These are phyloP conservation scores for Aphanocladium album DNA, from an alignment of 2,329 filamentous ascomycete species.

Conservation along the genomic window DNA sequence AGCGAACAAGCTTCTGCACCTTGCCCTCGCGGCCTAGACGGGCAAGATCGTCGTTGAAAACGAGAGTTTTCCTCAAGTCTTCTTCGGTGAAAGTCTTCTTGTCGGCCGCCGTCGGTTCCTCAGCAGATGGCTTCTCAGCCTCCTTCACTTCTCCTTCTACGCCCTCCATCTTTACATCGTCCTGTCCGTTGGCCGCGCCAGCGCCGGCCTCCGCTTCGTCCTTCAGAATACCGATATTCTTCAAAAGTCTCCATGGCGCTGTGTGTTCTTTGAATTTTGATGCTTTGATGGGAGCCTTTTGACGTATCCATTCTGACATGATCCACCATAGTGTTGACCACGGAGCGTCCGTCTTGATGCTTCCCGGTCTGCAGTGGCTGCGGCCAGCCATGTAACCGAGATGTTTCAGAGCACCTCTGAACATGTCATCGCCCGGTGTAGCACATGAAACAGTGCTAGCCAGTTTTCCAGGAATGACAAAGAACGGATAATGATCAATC, in stretches of 20 bases:
- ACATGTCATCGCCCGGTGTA: conserved; percentile 70
- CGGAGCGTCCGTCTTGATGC: conserved; percentile 88
- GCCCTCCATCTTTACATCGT: conserved; percentile 35
- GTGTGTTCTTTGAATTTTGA: conserved; percentile 64
- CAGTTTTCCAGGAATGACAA: conserved; percentile 70
- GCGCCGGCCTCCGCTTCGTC: conserved; percentile 25
- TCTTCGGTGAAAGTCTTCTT: conserved; percentile 21
- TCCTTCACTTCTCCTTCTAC: conserved; percentile 24
- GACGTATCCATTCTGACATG: conserved; percentile 85
- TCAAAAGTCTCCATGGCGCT: conserved; percentile 66
- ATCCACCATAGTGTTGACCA: conserved; percentile 89
- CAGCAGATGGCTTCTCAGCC: conserved; percentile 16
- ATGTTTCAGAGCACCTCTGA: conserved; percentile 75
- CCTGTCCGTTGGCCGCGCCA: conserved; percentile 17
- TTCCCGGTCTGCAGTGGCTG: conserved; percentile 84
- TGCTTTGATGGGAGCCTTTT: conserved; percentile 72
- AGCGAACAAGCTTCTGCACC: conserved; percentile 69
- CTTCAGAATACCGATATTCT: conserved; percentile 31
- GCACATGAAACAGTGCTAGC: conserved; percentile 73
- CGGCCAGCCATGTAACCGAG: conserved; percentile 79
- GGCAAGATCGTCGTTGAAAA: conserved; percentile 77
- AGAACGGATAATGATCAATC: conserved; percentile 77
- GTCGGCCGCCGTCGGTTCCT: conserved; percentile 16
- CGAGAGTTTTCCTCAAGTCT: conserved; percentile 52
- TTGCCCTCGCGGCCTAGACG: conserved; percentile 65